phyloP scores from a whole-genome alignment of 1,284 basidiomycete species.

The Cerrena zonata region DNA sequence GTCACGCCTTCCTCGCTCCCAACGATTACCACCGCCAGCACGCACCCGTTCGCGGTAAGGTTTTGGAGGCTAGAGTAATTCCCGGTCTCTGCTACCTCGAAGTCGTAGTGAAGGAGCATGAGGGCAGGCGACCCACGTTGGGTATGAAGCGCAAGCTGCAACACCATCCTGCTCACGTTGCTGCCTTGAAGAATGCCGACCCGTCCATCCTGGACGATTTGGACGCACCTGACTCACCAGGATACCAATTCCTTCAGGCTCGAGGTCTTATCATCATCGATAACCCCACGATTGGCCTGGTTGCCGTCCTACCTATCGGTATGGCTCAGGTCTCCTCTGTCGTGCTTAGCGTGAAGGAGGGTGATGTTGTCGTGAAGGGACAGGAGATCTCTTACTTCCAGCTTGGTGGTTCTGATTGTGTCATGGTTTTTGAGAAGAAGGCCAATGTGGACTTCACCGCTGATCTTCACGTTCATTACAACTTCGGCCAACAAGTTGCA shows the following conservation, averaged over 20 bases:
- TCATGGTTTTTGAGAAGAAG: conserved; percentile 32
- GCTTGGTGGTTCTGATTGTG: conserved; percentile 46
- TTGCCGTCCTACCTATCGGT: conserved; percentile 37
- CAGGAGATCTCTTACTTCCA: conserved; percentile 48
- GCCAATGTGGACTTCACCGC: conserved; percentile 13
- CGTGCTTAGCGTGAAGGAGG: conserved; percentile 26
- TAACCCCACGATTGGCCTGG: conserved; percentile 34
- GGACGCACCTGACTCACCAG: conserved; percentile 17
- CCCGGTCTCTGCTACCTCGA: conserved; percentile 38
- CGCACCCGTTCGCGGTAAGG: conserved; percentile 34
- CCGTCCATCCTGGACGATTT: conserved; percentile 8
- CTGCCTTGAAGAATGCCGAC: background rate
- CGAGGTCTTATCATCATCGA: conserved; percentile 38
- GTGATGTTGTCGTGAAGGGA: conserved; percentile 35
- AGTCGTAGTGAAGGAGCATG: conserved; percentile 11
- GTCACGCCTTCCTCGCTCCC: conserved; percentile 40
- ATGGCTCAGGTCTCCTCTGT: conserved; percentile 45
- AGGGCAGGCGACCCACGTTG: conserved; percentile 11
- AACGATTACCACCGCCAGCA: conserved; percentile 43
- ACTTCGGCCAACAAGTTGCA: conserved; percentile 9
- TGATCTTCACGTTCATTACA: conserved; percentile 12
- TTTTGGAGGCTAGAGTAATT: conserved; percentile 32
- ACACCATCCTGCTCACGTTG: conserved; percentile 15
- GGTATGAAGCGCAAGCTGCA: background rate
- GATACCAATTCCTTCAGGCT: conserved; percentile 27